Base-by-base conservation (phyloP, 257 asterid genomes). In the Solanum paucissectum region DNA sequence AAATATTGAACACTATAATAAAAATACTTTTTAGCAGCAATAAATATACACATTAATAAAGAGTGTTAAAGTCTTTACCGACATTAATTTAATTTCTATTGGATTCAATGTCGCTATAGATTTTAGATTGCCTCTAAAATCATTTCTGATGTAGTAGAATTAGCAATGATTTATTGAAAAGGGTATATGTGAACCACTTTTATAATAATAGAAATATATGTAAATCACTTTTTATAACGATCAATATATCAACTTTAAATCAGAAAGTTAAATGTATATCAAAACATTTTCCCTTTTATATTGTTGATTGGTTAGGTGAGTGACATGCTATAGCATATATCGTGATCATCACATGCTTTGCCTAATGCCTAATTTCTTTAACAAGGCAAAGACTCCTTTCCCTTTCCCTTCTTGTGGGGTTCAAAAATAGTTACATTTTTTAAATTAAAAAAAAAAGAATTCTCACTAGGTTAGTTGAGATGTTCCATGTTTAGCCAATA, bases 171-270 rank as follows among this genome's bases (percentile, higher is more conserved):
- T 20, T 55, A 55, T 0, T 55, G 0, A 3, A 55, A 55, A 55
- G 0, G 0, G 0, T 18, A 18, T 55, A 55, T 18, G n/a, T 55
- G 11, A 55, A 18, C 4, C 11, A 55, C 10, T 55, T 55, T 55
- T 18, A 55, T 55, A 55, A 18, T 18, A 0, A 55, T 55, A 55
- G 2, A 18, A 6, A 55, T 55, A 55, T 55, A 55, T 20, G 11
- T 20, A 6, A 20, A 55, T 55, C 11, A 6, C 11, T 20, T 55
- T 20, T 20, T 20, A 55, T 55, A 55, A 55, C 5, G 0, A 18
- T 55, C 0, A 55, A 55, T 55, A 55, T 6, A 55, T 55, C 2
- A 55, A 1, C 10, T 20, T 2, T 55, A 55, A 55, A 1, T 55
- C 1, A 1, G 4, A 52, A 52, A 52, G n/a, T 55, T 20, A 2